Base-by-base conservation (phyloP, 2,329 filamentous ascomycete species). In the Botrytis elliptica region DNA sequence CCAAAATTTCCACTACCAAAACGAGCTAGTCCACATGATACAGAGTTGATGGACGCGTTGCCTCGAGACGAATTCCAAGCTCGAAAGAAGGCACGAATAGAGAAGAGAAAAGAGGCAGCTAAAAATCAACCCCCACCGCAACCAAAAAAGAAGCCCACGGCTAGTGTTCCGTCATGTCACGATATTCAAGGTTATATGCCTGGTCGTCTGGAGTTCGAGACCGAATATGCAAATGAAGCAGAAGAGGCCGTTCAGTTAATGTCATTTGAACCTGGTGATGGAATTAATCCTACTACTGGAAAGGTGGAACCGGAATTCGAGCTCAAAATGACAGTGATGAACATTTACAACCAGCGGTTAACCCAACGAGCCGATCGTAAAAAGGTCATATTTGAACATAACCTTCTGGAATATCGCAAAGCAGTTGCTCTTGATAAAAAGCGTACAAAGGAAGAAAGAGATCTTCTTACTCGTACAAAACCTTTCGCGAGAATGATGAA, bases 111-210 rank as follows among this genome's bases (percentile, higher is more conserved):
- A 80, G 93, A 98, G 76, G 91, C 90, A 1, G 92, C 93, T 60
- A 97, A 96, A 83, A 92, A 92, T 75, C 93, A 93, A 14, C 90
- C 93, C 0, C 91, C 94, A 0, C 88, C 94, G 55, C 93, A 93
- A 38, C 94, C 95, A 1, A 97, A 98, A 83, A 95, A 95, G 78
- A 98, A 98, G 81, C 96, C 96, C 0, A 98, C 95, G 0, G 95
- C 95, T 14, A 97, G 93, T 85, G 94, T 98, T 4, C 96, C 96
- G 0, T 92, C 94, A 49, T 99, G 96, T 82, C 96, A 99, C 85
- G 96, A 99, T 83, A 96, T 99, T 55, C 94, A 98, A 83, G 96
- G 96, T 4, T 99, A 97, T 82, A 99, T 99, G 96, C 96, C 96
- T 4, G 96, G 96, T 63, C 94, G 96, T 59, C 84, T 99, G 77